Evolutionary conservation across 2,329 filamentous ascomycete genomes (phyloP).

Genomic region (Diaporthe amygdali): DNA sequence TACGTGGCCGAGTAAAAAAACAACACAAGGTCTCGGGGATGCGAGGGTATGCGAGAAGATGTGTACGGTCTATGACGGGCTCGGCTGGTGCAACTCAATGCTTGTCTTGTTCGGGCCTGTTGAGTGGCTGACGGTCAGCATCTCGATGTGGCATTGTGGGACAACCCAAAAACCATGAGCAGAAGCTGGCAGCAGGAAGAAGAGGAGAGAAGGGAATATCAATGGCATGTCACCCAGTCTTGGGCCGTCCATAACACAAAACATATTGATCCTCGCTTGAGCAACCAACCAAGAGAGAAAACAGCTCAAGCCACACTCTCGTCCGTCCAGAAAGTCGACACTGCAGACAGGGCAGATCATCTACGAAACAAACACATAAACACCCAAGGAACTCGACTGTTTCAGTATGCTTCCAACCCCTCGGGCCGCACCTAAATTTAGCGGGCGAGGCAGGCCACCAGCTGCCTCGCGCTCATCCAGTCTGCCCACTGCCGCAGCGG

Average conservation of each 20-base stretch:
- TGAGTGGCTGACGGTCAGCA: conserved; percentile 10
- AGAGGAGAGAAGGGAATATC: not conserved
- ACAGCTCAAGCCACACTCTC: not conserved
- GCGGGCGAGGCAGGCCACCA: not conserved
- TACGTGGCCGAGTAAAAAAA: conserved; percentile 16
- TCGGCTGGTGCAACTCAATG: not conserved
- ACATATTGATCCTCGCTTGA: not conserved
- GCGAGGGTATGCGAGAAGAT: not conserved
- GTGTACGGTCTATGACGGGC: not conserved
- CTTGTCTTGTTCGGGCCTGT: not conserved
- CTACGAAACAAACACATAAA: too few relatives aligned
- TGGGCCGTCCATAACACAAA: too few relatives aligned
- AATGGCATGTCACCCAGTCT: not conserved
- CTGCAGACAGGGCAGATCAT: too few relatives aligned
- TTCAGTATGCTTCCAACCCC: not conserved
- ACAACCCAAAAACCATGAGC: not conserved
- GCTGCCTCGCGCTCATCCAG: not conserved
- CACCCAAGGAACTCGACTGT: not conserved
- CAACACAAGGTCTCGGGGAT: not conserved
- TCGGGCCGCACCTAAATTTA: not conserved
- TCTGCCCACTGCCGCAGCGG: not conserved
- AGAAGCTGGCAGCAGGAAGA: too few relatives aligned
- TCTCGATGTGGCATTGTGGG: not conserved
- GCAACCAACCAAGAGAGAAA: not conserved
- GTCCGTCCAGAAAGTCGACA: too few relatives aligned